Percentiles rank a stretch among this genome's conserved stretches.
Conservation (phyloP, 164 flowering plant species). For the Saururus chinensis region DNA sequence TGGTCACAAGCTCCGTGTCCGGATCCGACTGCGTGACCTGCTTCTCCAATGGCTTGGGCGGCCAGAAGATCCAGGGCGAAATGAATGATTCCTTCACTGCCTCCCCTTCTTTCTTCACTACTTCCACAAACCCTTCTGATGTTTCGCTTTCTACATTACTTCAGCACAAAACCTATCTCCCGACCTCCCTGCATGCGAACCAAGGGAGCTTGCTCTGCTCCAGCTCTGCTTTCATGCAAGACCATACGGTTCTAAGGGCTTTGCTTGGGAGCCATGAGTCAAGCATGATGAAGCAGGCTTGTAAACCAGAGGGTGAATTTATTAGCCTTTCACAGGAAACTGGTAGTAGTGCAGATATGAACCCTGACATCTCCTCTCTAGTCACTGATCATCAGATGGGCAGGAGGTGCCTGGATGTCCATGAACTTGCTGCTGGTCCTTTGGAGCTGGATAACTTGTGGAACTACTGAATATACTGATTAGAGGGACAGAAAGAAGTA, state of each 20-base stretch:
- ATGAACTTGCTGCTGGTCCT: conserved; percentile 22
- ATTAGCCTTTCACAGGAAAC: conserved; percentile 40
- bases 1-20: conserved; percentile 2
- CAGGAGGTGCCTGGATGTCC: conserved; percentile 22
- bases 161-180: background rate
- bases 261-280: conserved; percentile 15
- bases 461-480: conserved; percentile 1
- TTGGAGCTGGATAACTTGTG: conserved; percentile 4
- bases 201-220: conserved; percentile 7
- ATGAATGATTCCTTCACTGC: conserved; percentile 17
- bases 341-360: conserved; percentile 30
- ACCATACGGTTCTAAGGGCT: conserved; percentile 16
- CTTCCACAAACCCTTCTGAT: conserved; percentile 13
- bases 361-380: conserved; percentile 38
- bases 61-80: conserved; percentile 11
- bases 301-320: conserved; percentile 29
- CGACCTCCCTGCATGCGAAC: conserved; percentile 11
- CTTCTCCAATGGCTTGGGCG: conserved; percentile 9
- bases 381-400: conserved; percentile 32
- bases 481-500: too few species aligned
- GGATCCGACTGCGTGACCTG: conserved; percentile 12
- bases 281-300: conserved; percentile 14
- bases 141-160: conserved; percentile 6
- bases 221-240: conserved; percentile 6
- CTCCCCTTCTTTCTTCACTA: conserved; percentile 5